Base-by-base conservation (phyloP, 2,329 filamentous ascomycete genomes). In the Arthroderma sp. region DNA sequence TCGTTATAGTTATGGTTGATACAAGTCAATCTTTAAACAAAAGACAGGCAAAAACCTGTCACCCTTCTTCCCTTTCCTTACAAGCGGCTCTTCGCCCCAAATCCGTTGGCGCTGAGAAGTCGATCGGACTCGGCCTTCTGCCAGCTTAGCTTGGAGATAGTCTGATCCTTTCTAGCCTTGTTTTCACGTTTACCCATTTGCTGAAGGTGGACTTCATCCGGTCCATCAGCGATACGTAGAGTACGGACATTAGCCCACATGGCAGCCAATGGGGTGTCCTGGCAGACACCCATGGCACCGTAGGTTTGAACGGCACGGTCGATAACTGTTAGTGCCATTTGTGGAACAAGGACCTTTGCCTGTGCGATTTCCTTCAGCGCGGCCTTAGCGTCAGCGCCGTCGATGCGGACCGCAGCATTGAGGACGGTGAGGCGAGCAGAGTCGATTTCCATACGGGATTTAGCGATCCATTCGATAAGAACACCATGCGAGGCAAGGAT, bases 321-420 rank as follows among this genome's bases (percentile, higher is more conserved):
- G 56, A 98, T 89, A 56, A 96, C 85, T 11, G 78, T 79, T 53
- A 95, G 74, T 1, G 85, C 81, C 57, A 82, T 86, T 58, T 79
- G 74, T 0, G 91, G 91, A 6, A 94, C 83, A 11, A 94, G 76
- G 0, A 96, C 82, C 73, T 98, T 98, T 53, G 91, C 89, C 68
- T 95, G 78, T 28, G 88, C 89, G 54, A 98, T 98, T 65, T 96
- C 86, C 64, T 83, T 86, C 49, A 95, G 76, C 0, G 89, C 86
- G 52, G 80, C 78, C 71, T 96, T 96, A 55, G 91, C 84, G 54
- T 89, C 83, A 15, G 80, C 76, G 54, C 84, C 76, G 67, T 98
- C 91, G 70, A 98, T 96, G 68, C 86, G 86, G 65, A 93, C 83
- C 49, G 91, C 91, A 1, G 91, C 91, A 66, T 96, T 95, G 52